Evolutionary conservation across 2,329 filamentous ascomycete species (phyloP).

Genomic region (Alternaria tenuissima): DNA sequence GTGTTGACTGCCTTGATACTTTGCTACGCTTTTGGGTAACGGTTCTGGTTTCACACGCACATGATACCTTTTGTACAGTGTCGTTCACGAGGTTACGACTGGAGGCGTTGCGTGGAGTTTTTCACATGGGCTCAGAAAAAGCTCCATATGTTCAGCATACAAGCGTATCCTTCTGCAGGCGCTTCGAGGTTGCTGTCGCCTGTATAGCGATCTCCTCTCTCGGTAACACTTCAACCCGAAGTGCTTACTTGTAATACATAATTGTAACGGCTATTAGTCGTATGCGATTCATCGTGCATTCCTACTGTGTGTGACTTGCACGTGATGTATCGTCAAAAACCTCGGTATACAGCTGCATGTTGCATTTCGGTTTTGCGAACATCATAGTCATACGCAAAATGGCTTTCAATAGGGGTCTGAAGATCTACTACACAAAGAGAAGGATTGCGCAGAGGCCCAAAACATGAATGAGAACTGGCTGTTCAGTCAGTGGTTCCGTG

Average conservation of each 20-base stretch:
- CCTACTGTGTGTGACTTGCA: not conserved
- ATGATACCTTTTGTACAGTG: constrained; percentile 20
- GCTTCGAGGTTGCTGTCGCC: constrained; percentile 26
- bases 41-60: constrained; percentile 16
- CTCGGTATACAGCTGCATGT: not conserved
- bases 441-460: not conserved
- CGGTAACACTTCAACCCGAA: constrained; percentile 6
- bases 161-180: constrained; percentile 15
- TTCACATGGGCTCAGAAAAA: constrained; percentile 16
- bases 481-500: constrained; percentile 9
- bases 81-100: constrained; percentile 23
- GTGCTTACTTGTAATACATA: constrained; percentile 29
- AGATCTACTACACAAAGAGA: not conserved
- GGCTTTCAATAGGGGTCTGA: not conserved
- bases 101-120: constrained; percentile 16
- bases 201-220: constrained; percentile 19
- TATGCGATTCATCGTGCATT: constrained; percentile 1
- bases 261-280: constrained; percentile 14
- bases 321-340: not conserved
- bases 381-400: too few species aligned
- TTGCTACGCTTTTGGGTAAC: constrained; percentile 1
- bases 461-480: not conserved
- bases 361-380: not conserved
- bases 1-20: not conserved
- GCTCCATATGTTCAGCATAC: constrained; percentile 6